Conservation (phyloP, 1,284 basidiomycete genomes). For the Leccinum fallax region DNA sequence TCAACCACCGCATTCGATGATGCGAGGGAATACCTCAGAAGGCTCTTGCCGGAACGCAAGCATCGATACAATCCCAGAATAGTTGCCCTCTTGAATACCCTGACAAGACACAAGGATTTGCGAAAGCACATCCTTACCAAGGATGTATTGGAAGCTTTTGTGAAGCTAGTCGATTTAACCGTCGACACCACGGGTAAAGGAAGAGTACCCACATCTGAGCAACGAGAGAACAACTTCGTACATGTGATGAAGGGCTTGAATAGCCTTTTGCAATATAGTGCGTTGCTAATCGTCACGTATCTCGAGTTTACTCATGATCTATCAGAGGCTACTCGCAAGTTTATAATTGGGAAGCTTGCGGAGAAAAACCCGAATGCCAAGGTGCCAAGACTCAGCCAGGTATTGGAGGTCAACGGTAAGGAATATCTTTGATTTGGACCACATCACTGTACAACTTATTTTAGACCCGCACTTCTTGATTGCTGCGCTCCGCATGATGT, state of each 20-base stretch:
- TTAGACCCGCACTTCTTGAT: too few relatives aligned
- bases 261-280: constrained; percentile 24
- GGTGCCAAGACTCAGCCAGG: too few relatives aligned
- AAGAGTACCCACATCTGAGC: too few relatives aligned
- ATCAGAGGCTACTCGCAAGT: constrained; percentile 4
- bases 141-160: constrained; percentile 16
- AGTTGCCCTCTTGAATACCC: constrained; percentile 22
- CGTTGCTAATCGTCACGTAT: neutral
- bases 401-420: too few relatives aligned
- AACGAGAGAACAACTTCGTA: constrained; percentile 13
- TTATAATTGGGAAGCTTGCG: too few relatives aligned
- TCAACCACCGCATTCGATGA: constrained; percentile 2
- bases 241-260: constrained; percentile 26
- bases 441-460: too few relatives aligned
- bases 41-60: constrained; percentile 10
- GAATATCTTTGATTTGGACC: too few relatives aligned
- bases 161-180: constrained; percentile 16
- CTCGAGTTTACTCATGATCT: neutral
- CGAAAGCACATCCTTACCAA: constrained; percentile 13
- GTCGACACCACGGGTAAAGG: neutral
- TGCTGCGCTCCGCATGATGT: too few relatives aligned
- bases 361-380: too few relatives aligned
- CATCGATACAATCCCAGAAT: constrained; percentile 25
- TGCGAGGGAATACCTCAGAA: constrained; percentile 9
- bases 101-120: constrained; percentile 18